Conservation (phyloP, 2,329 filamentous ascomycete species). For the Dryadomyces quercus-mongolicae region DNA sequence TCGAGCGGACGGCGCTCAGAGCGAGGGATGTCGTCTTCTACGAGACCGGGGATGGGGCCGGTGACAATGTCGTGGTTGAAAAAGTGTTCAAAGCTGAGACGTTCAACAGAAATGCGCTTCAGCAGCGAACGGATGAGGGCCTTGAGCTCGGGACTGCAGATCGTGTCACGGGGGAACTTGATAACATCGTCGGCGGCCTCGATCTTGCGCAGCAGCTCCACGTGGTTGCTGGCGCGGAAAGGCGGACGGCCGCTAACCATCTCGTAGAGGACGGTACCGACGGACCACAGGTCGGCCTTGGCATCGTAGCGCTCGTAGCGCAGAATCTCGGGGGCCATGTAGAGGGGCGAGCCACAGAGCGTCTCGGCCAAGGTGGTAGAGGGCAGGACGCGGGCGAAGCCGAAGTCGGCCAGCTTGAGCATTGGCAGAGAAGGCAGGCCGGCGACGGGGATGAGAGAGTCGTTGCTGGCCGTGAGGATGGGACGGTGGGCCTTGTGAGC, state of each 20-base stretch:
- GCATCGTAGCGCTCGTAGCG: constrained; percentile 96
- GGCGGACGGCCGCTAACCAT: constrained; percentile 88
- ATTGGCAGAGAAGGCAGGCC: constrained; percentile 81
- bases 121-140: constrained; percentile 66
- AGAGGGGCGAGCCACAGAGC: constrained; percentile 88
- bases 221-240: constrained; percentile 86
- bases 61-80: constrained; percentile 65
- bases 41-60: constrained; percentile 65
- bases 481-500: constrained; percentile 50
- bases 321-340: constrained; percentile 97
- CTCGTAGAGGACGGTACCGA: constrained; percentile 89
- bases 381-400: constrained; percentile 88
- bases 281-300: constrained; percentile 94
- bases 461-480: constrained; percentile 63
- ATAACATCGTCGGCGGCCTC: constrained; percentile 80
- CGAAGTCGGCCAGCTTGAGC: constrained; percentile 96
- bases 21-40: constrained; percentile 59
- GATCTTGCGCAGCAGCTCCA: constrained; percentile 85
- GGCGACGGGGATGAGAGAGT: constrained; percentile 68
- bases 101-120: constrained; percentile 74
- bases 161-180: constrained; percentile 62
- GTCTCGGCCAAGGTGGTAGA: constrained; percentile 90
- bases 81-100: constrained; percentile 76
- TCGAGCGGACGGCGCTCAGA: constrained; percentile 7
- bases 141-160: constrained; percentile 67